Conservation (phyloP, 2,329 filamentous ascomycete species). For the Fusarium protoensiforme region DNA sequence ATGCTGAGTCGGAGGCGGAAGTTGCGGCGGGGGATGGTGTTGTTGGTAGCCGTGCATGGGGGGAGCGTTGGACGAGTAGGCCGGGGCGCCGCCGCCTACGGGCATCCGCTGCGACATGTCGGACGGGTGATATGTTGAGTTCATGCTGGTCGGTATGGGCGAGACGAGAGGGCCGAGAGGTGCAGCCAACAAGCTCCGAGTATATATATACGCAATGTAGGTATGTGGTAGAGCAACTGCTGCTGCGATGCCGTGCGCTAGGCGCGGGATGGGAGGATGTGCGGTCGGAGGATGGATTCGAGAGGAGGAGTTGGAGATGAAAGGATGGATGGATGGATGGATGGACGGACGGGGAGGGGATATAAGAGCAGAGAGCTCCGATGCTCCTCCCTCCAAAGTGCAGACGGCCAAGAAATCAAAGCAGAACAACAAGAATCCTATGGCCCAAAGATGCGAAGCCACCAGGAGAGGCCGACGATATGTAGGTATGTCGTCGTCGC, state of each 20-base stretch:
- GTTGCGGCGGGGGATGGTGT: constrained; percentile 36
- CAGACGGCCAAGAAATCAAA: constrained; percentile 6
- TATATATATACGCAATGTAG: neutral
- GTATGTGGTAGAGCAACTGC: neutral
- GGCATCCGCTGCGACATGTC: constrained; percentile 48
- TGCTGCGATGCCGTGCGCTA: neutral
- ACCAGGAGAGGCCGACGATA: constrained; percentile 32
- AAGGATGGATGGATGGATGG: neutral
- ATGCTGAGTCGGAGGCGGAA: constrained; percentile 34
- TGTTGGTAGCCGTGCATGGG: constrained; percentile 40
- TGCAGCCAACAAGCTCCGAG: neutral
- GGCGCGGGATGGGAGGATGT: neutral
- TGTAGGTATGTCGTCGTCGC: constrained; percentile 25
- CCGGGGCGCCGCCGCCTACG: constrained; percentile 26
- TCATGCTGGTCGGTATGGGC: constrained; percentile 39
- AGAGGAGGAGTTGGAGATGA: neutral
- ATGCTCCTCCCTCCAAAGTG: constrained; percentile 2
- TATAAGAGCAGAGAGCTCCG: constrained; percentile 32
- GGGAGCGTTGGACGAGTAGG: constrained; percentile 39
- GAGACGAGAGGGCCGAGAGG: neutral
- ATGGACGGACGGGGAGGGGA: constrained; percentile 16
- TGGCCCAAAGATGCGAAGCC: constrained; percentile 23
- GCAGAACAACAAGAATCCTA: neutral
- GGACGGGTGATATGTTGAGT: constrained; percentile 45
- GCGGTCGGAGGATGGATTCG: neutral